Conservation (phyloP, 176 grass and related monocot species). For the Paspalum vaginatum region DNA sequence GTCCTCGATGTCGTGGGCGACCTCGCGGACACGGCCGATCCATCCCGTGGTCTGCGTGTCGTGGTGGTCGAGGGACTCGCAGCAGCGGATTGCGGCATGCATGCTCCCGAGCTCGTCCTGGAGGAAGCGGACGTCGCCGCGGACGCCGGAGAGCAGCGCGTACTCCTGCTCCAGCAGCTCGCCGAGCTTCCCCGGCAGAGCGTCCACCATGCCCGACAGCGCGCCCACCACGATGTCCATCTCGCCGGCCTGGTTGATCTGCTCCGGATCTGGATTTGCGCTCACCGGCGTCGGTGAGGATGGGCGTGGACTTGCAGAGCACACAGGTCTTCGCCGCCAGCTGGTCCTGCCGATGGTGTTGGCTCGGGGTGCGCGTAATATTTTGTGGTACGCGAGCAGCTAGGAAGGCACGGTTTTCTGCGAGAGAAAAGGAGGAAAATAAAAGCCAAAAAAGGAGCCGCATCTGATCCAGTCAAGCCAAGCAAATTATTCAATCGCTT, state of each 20-base stretch:
- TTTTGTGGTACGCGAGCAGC: not conserved
- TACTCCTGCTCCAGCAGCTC: conserved; percentile 48
- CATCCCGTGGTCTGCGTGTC: conserved; percentile 11
- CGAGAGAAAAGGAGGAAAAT: too few species aligned
- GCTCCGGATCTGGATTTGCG: conserved; percentile 18
- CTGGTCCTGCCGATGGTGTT: not conserved
- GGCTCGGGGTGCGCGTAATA: not conserved
- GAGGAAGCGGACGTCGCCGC: conserved; percentile 41
- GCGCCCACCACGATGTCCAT: conserved; percentile 54
- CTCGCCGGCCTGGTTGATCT: not conserved
- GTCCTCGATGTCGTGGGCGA: not conserved
- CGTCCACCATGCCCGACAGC: conserved; percentile 44
- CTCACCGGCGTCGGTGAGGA: not conserved
- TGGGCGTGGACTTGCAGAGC: conserved; percentile 35
- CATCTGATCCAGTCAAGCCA: too few species aligned
- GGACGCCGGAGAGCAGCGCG: conserved; percentile 40
- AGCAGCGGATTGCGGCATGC: conserved; percentile 33
- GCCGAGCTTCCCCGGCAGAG: conserved; percentile 42
- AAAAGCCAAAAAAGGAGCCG: too few species aligned
- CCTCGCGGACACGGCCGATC: not conserved
- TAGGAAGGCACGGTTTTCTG: not conserved
- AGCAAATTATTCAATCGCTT: too few species aligned
- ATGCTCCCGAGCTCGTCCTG: conserved; percentile 38
- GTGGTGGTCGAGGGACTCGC: conserved; percentile 29
- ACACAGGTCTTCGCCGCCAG: conserved; percentile 3